phyloP scores from a whole-genome alignment of 2,329 filamentous ascomycete genomes.

The Aspergillus calidoustus region DNA sequence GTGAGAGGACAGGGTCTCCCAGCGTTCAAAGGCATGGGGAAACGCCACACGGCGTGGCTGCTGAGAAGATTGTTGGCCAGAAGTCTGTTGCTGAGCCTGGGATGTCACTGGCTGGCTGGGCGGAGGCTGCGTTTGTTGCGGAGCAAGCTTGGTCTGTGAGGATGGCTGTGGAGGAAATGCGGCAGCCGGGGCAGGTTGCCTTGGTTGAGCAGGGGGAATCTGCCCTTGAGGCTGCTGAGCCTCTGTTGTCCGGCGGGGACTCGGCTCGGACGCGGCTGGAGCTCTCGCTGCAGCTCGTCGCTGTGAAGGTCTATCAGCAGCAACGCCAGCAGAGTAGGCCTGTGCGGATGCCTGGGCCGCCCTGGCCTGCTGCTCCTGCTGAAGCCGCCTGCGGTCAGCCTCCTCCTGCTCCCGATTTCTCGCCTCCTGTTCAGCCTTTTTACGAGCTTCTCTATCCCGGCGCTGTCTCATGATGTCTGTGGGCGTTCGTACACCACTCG shows the following conservation, averaged over 20 bases:
- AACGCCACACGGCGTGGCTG: slow-evolving; percentile 68
- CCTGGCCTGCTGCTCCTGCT: slow-evolving; percentile 46
- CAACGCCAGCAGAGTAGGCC: slow-evolving; percentile 51
- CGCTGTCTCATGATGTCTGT: slow-evolving; percentile 91
- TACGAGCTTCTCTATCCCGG: slow-evolving; percentile 73
- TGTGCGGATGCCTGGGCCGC: slow-evolving; percentile 36
- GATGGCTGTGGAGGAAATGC: slow-evolving; percentile 24
- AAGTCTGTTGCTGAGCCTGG: neutral
- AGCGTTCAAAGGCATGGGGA: slow-evolving; percentile 95
- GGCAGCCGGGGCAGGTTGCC: slow-evolving; percentile 25
- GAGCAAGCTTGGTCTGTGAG: slow-evolving; percentile 24
- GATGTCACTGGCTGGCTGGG: slow-evolving; percentile 10
- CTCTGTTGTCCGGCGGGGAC: slow-evolving; percentile 24
- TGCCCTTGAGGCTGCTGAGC: slow-evolving; percentile 20
- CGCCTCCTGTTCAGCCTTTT: slow-evolving; percentile 69
- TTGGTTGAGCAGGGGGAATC: slow-evolving; percentile 19
- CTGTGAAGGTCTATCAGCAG: slow-evolving; percentile 33
- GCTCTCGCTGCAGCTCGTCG: slow-evolving; percentile 21
- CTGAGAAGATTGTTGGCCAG: slow-evolving; percentile 33
- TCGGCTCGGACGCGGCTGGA: slow-evolving; percentile 17
- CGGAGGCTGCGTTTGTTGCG: slow-evolving; percentile 31
- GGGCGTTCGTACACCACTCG: slow-evolving; percentile 75
- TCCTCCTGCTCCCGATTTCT: slow-evolving; percentile 58
- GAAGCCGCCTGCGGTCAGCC: slow-evolving; percentile 49
- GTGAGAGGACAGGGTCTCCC: slow-evolving; percentile 95